These are phyloP conservation scores for Pulveroboletus sp. DNA, from an alignment of 768 basidiomycete species.

Conservation along the genomic window DNA sequence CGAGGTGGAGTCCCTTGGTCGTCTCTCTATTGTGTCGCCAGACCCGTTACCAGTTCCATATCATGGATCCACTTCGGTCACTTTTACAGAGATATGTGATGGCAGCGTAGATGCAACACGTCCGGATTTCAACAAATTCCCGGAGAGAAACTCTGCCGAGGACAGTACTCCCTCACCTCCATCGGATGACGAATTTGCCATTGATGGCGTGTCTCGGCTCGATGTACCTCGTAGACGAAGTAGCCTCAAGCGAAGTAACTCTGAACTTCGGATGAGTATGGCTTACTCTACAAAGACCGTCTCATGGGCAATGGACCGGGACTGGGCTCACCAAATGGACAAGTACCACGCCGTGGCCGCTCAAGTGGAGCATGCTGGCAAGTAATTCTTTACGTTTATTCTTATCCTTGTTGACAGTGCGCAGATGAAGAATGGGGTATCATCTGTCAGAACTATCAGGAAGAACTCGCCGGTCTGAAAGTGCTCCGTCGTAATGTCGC, in stretches of 20 bases:
- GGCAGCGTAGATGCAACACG: slow-evolving; percentile 25
- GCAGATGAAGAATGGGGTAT: slow-evolving; percentile 59
- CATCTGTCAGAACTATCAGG: slow-evolving; percentile 51
- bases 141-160: slow-evolving; percentile 12
- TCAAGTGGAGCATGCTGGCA: slow-evolving; percentile 39
- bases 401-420: neutral
- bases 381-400: slow-evolving; percentile 7
- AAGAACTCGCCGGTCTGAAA: slow-evolving; percentile 59
- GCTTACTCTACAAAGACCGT: slow-evolving; percentile 59
- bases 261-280: slow-evolving; percentile 41
- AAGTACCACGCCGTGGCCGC: slow-evolving; percentile 41
- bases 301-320: slow-evolving; percentile 70
- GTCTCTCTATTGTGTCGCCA: slow-evolving; percentile 34
- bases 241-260: slow-evolving; percentile 56
- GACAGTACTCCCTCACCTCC: slow-evolving; percentile 27
- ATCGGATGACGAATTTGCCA: slow-evolving; percentile 32
- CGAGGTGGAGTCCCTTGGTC: slow-evolving; percentile 21
- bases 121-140: slow-evolving; percentile 12
- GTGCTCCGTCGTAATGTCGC: slow-evolving; percentile 51
- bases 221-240: slow-evolving; percentile 50
- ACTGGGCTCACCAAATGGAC: slow-evolving; percentile 52
- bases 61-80: slow-evolving; percentile 32
- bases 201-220: slow-evolving; percentile 27
- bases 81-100: slow-evolving; percentile 31
- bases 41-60: slow-evolving; percentile 46